A percentile compares a stretch with the other conserved stretches of the same genome.
phyloP scores from a whole-genome alignment of 345 rosid genomes.

The Boechera retrofracta region DNA sequence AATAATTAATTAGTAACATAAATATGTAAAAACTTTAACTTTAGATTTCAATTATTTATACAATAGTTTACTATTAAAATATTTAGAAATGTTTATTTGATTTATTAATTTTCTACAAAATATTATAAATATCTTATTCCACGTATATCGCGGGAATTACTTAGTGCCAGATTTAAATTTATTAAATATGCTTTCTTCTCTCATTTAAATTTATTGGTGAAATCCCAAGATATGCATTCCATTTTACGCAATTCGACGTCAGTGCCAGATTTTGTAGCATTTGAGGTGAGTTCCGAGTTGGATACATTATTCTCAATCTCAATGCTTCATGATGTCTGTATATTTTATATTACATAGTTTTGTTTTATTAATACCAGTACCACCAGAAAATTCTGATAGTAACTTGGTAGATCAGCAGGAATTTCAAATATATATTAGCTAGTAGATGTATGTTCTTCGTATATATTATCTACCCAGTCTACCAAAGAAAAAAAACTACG shows the following conservation, averaged over 20 bases:
- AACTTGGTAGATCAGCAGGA: background rate
- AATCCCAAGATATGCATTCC: conserved; percentile 12
- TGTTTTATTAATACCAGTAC: background rate
- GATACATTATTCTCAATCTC: conserved; percentile 18
- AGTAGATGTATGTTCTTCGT: background rate
- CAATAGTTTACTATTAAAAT: no score
- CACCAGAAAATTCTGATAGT: background rate
- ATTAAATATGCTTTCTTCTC: background rate
- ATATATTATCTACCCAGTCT: no score
- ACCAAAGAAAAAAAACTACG: background rate
- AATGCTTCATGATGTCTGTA: conserved; percentile 13
- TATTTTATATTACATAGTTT: background rate
- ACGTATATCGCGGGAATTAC: no score
- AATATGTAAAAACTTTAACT: no score
- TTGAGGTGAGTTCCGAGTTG: conserved; percentile 30
- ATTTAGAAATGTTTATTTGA: no score
- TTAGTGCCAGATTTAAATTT: background rate
- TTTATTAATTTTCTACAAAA: no score
- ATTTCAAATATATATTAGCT: background rate
- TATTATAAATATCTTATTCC: no score
- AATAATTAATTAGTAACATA: no score
- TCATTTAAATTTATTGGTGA: conserved; percentile 7
- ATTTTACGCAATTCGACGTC: conserved; percentile 8
- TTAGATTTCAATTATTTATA: no score
- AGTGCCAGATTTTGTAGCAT: conserved; percentile 10